A percentile compares a stretch with the other conserved stretches of the same genome.
phyloP scores from a whole-genome alignment of 148 eudicot species.

The Rhododendron mucronatum region DNA sequence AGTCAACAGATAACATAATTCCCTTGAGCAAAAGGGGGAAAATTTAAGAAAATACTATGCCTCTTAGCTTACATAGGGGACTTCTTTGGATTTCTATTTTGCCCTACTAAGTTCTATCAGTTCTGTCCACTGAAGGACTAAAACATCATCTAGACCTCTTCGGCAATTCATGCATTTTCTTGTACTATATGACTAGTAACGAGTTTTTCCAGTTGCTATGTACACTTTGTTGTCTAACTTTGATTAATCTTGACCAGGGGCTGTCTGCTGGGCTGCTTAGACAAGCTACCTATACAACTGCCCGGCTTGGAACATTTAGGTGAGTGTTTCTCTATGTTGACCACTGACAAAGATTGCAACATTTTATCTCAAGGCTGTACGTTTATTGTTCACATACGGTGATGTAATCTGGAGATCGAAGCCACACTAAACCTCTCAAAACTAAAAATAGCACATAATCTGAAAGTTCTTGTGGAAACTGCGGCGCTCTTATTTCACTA shows the following conservation, averaged over 20 bases:
- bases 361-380: not conserved
- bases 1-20: not conserved
- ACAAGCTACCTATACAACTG: conserved; percentile 96
- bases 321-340: conserved; percentile 21
- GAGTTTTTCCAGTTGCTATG: not conserved
- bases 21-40: not conserved
- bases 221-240: not conserved
- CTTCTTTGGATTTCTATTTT: not conserved
- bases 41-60: too few species aligned
- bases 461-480: not conserved
- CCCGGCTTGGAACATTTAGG: conserved; percentile 91
- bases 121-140: not conserved
- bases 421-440: not conserved
- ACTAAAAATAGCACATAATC: not conserved
- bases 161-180: not conserved
- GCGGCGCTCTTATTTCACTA: not conserved
- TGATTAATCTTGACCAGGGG: conserved; percentile 41
- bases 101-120: not conserved
- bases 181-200: not conserved
- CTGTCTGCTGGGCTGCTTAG: conserved; percentile 89
- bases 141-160: not conserved
- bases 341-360: not conserved
- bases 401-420: not conserved
- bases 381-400: not conserved
- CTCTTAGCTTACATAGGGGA: not conserved